Conservation (phyloP, 495 filamentous ascomycete genomes). For the Penicillium silybi region DNA sequence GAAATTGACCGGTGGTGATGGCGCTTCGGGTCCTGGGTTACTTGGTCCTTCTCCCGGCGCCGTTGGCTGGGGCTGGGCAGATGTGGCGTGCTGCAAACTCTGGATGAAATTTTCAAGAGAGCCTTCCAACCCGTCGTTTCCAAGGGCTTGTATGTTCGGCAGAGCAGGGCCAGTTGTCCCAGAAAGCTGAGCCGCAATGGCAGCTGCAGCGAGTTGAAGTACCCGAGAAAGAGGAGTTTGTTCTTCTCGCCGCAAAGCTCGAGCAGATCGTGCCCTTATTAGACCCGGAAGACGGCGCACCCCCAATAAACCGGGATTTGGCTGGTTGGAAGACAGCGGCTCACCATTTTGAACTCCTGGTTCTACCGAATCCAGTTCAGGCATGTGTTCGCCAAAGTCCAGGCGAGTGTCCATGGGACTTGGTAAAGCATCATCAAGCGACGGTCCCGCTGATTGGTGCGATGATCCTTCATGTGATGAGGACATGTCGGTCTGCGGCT, state of each 20-base stretch:
- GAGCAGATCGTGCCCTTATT: conserved; percentile 45
- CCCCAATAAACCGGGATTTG: conserved; percentile 22
- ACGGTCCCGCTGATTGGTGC: background rate
- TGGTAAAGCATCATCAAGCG: conserved; percentile 13
- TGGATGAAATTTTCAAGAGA: conserved; percentile 55
- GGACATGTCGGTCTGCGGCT: conserved; percentile 22
- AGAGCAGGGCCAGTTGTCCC: conserved; percentile 50
- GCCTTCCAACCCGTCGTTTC: conserved; percentile 53
- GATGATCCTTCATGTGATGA: conserved; percentile 8
- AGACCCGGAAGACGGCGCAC: conserved; percentile 41
- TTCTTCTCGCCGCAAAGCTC: conserved; percentile 51
- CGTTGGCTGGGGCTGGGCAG: conserved; percentile 39
- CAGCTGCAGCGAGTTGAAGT: conserved; percentile 56
- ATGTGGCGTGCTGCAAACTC: conserved; percentile 52
- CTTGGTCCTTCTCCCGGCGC: conserved; percentile 29
- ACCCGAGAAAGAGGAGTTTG: conserved; percentile 55
- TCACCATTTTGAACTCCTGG: conserved; percentile 23
- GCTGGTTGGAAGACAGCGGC: conserved; percentile 19
- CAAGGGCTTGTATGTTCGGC: conserved; percentile 56
- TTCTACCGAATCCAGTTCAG: conserved; percentile 45
- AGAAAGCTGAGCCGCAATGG: conserved; percentile 58
- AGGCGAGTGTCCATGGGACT: conserved; percentile 41
- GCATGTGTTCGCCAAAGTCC: conserved; percentile 36
- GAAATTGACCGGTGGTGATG: conserved; percentile 53
- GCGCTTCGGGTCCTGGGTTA: conserved; percentile 24